Percentiles rank a stretch among this genome's conserved stretches.
phyloP scores from a whole-genome alignment of 768 basidiomycete species.

The Termitomyces sp. region DNA sequence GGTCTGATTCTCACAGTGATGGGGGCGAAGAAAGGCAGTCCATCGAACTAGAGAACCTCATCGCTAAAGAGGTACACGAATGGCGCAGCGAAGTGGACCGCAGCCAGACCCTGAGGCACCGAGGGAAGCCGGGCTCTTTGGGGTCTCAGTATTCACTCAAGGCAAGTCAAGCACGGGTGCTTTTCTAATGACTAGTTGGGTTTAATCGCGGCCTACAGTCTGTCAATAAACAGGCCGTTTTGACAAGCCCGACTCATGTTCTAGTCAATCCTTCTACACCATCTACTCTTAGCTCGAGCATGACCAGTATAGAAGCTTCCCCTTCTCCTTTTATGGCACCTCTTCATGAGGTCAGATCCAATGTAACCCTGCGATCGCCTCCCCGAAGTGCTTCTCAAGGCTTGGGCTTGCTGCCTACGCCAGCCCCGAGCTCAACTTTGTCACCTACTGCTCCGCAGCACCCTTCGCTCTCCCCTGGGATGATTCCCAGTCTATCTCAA shows the following conservation, averaged over 20 bases:
- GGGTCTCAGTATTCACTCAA: constrained; percentile 33
- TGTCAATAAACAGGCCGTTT: constrained; percentile 23
- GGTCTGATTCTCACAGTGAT: constrained; percentile 16
- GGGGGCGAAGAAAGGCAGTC: constrained; percentile 16
- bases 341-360: constrained; percentile 10
- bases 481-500: constrained; percentile 36
- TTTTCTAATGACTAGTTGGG: background rate
- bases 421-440: constrained; percentile 7
- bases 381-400: constrained; percentile 8
- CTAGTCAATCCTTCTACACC: constrained; percentile 30
- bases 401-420: constrained; percentile 9
- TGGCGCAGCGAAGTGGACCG: constrained; percentile 43
- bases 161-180: constrained; percentile 27
- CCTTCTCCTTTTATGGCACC: constrained; percentile 17
- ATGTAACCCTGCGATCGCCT: constrained; percentile 13
- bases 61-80: constrained; percentile 43
- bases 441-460: constrained; percentile 8
- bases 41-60: constrained; percentile 50
- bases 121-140: constrained; percentile 18
- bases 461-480: constrained; percentile 14
- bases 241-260: constrained; percentile 43
- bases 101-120: constrained; percentile 25
- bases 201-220: constrained; percentile 3
- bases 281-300: constrained; percentile 20
- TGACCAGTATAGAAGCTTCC: constrained; percentile 19